Evolutionary conservation across 225 moss, liverwort and hornwort genomes (phyloP).

Genomic region (Anthoceros angustus): DNA sequence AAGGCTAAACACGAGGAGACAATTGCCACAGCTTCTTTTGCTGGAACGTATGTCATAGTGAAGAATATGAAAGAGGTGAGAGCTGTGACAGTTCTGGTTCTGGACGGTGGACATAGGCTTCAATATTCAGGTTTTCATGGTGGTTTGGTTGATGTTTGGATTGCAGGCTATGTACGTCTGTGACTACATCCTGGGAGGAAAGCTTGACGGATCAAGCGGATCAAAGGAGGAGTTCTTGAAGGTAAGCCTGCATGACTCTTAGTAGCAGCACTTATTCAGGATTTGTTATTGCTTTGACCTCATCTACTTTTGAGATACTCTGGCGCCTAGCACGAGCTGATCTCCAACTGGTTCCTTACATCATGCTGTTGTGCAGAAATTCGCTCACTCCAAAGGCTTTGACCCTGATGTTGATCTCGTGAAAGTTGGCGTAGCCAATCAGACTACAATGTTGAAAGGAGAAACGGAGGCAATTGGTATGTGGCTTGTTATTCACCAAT

Average conservation of each 20-base stretch:
- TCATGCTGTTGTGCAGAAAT: slow-evolving; percentile 34
- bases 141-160: background rate
- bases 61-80: slow-evolving; percentile 63
- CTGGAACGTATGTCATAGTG: slow-evolving; percentile 69
- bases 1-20: slow-evolving; percentile 93
- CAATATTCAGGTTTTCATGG: background rate
- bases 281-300: too few species aligned
- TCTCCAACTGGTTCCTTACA: background rate
- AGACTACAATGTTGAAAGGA: slow-evolving; percentile 96
- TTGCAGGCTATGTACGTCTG: slow-evolving; percentile 56
- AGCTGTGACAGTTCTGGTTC: background rate
- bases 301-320: too few species aligned
- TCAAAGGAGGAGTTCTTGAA: slow-evolving; percentile 69
- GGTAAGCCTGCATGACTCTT: slow-evolving; percentile 13
- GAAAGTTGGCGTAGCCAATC: slow-evolving; percentile 79
- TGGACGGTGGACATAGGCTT: background rate
- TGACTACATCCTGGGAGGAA: slow-evolving; percentile 73
- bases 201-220: slow-evolving; percentile 77
- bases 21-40: slow-evolving; percentile 89
- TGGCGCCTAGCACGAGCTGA: too few species aligned
- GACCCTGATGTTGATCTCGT: slow-evolving; percentile 67
- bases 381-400: slow-evolving; percentile 55
- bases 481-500: background rate
- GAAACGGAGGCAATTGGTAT: slow-evolving; percentile 82
- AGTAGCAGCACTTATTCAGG: too few species aligned